phyloP scores from a whole-genome alignment of 2,329 filamentous ascomycete species.

The Pleoardoris graminearum region DNA sequence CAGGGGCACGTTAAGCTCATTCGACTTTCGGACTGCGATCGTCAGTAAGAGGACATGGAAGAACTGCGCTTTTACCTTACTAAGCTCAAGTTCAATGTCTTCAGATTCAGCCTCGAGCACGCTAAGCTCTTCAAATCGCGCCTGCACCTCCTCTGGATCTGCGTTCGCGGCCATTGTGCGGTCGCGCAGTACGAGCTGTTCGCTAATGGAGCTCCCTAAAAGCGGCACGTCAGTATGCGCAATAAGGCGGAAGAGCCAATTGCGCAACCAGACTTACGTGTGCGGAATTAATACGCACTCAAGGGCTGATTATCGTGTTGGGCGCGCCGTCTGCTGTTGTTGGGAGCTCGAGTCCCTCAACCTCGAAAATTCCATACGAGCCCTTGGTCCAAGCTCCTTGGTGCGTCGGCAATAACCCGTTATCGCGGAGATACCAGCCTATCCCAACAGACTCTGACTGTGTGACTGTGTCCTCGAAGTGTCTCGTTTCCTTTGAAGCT shows the following conservation, averaged over 20 bases:
- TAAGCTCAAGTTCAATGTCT: constrained; percentile 77
- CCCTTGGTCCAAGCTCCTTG: constrained; percentile 3
- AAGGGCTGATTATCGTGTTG: neutral
- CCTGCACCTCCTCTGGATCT: constrained; percentile 32
- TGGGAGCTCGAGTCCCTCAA: neutral
- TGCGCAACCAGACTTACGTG: neutral
- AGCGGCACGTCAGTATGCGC: constrained; percentile 19
- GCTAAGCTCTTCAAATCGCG: constrained; percentile 72
- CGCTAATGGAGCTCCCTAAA: constrained; percentile 16
- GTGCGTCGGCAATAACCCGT: constrained; percentile 1
- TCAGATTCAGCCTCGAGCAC: constrained; percentile 83
- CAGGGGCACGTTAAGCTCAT: constrained; percentile 67
- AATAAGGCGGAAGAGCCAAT: neutral
- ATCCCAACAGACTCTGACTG: too few species aligned
- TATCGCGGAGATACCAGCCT: neutral
- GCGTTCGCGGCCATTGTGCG: constrained; percentile 29
- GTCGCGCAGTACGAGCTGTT: constrained; percentile 6
- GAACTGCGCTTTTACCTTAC: too few species aligned
- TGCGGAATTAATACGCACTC: neutral
- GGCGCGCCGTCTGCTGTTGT: neutral
- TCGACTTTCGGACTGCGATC: constrained; percentile 70
- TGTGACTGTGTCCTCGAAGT: too few species aligned
- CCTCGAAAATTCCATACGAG: neutral
- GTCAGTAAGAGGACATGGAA: too few species aligned
- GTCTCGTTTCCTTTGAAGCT: too few species aligned